Percentiles rank a stretch among this genome's conserved stretches.
Evolutionary conservation across 305 asterid species (phyloP).

Genomic region (Solanum hybrid): DNA sequence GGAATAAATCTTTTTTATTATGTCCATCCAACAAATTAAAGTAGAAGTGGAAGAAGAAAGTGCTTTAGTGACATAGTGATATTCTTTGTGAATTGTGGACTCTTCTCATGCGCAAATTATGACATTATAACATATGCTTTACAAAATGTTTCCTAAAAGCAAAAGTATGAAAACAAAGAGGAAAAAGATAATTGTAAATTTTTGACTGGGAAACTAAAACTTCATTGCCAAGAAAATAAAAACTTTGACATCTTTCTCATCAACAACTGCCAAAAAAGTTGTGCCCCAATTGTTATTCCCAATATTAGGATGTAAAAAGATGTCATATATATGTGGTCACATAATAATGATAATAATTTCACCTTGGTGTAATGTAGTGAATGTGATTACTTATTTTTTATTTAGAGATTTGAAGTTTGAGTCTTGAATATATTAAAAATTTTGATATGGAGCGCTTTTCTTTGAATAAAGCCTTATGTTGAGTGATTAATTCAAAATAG

Average conservation of each 20-base stretch:
- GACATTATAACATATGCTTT: not conserved
- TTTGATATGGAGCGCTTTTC: too few relatives aligned
- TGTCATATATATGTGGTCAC: not conserved
- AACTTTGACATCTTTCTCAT: not conserved
- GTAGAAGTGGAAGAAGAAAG: not conserved
- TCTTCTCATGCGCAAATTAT: not conserved
- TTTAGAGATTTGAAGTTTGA: not conserved
- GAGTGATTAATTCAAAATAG: too few relatives aligned
- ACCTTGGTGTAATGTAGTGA: not conserved
- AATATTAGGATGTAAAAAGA: not conserved
- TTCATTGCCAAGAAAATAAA: not conserved
- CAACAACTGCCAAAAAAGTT: not conserved
- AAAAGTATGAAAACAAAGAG: not conserved
- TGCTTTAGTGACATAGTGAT: not conserved
- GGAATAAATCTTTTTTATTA: not conserved
- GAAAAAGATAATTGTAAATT: not conserved
- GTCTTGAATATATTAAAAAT: not conserved
- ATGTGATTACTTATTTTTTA: not conserved
- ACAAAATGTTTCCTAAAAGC: not conserved
- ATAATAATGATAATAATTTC: not conserved
- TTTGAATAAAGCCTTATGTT: too few relatives aligned
- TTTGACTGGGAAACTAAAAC: not conserved
- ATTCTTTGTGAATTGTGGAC: not conserved
- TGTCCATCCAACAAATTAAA: not conserved
- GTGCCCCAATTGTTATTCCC: not conserved